A percentile compares a stretch with the other conserved stretches of the same genome.
These are phyloP conservation scores for Jackrogersella minutella DNA, from an alignment of 495 filamentous ascomycete genomes.

Conservation along the genomic window DNA sequence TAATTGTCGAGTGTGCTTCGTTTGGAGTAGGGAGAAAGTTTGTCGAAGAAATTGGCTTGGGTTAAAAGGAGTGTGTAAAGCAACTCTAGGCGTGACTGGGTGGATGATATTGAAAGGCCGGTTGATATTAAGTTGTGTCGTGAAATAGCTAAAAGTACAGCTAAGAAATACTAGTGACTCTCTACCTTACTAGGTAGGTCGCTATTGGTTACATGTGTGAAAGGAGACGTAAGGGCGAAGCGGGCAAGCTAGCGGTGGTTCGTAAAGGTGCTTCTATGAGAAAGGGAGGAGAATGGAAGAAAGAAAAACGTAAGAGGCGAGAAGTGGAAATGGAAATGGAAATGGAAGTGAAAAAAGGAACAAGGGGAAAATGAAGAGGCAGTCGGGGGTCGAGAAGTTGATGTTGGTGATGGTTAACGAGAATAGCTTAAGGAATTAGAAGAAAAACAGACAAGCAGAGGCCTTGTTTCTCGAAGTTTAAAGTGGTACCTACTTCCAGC, in stretches of 20 bases:
- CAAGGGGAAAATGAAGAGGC: not conserved
- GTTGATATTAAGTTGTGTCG: conserved; percentile 12
- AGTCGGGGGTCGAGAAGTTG: not conserved
- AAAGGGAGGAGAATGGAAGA: not conserved
- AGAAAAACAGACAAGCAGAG: conserved; percentile 31
- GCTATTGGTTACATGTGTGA: conserved; percentile 15
- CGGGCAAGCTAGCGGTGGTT: conserved; percentile 30
- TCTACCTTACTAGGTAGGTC: no score
- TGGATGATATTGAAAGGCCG: conserved; percentile 1
- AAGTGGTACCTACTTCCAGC: conserved; percentile 22
- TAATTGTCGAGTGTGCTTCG: conserved; percentile 2
- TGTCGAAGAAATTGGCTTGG: conserved; percentile 11
- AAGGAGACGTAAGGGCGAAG: conserved; percentile 27
- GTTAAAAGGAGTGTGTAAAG: conserved; percentile 21
- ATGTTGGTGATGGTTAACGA: conserved; percentile 35
- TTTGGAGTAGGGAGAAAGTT: not conserved
- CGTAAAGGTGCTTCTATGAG: conserved; percentile 11
- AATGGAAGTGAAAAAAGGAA: not conserved
- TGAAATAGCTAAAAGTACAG: not conserved
- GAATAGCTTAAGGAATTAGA: conserved; percentile 27
- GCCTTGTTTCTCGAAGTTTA: conserved; percentile 29
- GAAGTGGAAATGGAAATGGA: not conserved
- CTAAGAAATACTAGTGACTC: conserved; percentile 27
- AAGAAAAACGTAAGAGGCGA: not conserved
- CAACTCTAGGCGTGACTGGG: not conserved